Base-by-base conservation (phyloP, 1,284 basidiomycete species). In the Cryptococcus maquisensis region DNA sequence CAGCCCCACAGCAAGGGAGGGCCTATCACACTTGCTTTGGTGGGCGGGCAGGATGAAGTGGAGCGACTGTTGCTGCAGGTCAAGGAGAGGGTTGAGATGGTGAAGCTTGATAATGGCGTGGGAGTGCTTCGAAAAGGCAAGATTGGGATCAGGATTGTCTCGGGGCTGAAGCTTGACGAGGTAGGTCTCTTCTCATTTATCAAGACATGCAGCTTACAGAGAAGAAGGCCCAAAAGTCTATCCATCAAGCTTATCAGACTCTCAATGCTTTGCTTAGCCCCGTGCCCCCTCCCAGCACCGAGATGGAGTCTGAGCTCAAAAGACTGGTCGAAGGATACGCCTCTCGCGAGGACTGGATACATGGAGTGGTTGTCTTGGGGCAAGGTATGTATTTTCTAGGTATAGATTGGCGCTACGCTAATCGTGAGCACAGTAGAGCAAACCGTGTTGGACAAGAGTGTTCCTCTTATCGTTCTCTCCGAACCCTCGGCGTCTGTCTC, bases 181-280 rank as follows among this genome's bases (percentile, higher is more conserved):
- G 65, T 65, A 15, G 43, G 65, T 54, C 1, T 13, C 26, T 3
- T n/a, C 32, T 36, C 18, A 18, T 12, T 35, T 21, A 39, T 50
- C 32, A 46, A 41, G 41, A 28, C 28, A 6, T 32, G 28, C 28
- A 32, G 28, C 28, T 57, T 12, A 54, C 50, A 2, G 42, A 53
- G 10, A 54, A 55, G 35, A 40, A 68, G 66, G 50, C 57, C n/a
- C 49, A 49, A 18, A 38, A 36, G 4, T 53, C 40, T 18, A 54
- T 65, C 0, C 20, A 46, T 9, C 53, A 59, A 4, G 47, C 57
- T 1, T 74, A 72, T 52, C 28, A 55, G 3, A 47, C 57, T 2
- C 59, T 74, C 3, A 56, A 71, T 53, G 50, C 44, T 2, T 47
- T 71, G 1, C 57, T 74, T 5, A 53, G 67, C 51, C 66, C 69